phyloP scores from a whole-genome alignment of 2,329 filamentous ascomycete species.

The Ophiocordyceps australis region DNA sequence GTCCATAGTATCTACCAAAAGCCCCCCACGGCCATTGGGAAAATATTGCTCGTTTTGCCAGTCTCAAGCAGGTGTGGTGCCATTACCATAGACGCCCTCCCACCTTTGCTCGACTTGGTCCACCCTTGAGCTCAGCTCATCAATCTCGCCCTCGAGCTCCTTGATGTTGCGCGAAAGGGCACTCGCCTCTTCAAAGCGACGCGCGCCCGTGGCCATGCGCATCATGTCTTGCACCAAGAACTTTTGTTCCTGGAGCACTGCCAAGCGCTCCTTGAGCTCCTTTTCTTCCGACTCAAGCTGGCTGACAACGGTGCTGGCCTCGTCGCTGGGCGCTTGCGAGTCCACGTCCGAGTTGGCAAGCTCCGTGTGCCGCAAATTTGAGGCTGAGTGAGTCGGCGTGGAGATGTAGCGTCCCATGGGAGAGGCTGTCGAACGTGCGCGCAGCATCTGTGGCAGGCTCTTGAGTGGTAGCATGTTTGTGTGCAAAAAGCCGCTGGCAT shows the following conservation, averaged over 20 bases:
- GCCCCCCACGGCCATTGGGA: no score
- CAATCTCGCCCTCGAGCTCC: constrained; percentile 66
- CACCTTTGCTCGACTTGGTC: constrained; percentile 43
- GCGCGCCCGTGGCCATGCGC: constrained; percentile 51
- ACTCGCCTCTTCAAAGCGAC: constrained; percentile 74
- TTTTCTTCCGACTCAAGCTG: constrained; percentile 69
- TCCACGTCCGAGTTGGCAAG: constrained; percentile 26
- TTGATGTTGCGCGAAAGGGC: constrained; percentile 65
- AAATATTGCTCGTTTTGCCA: no score
- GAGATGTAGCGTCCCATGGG: constrained; percentile 11
- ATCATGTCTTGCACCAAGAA: constrained; percentile 84
- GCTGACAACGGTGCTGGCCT: constrained; percentile 33
- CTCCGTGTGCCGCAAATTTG: constrained; percentile 26
- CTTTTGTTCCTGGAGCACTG: constrained; percentile 78
- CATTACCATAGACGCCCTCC: constrained; percentile 29
- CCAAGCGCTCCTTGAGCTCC: constrained; percentile 57
- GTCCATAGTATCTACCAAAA: no score
- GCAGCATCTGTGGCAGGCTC: constrained; percentile 48
- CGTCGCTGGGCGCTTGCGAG: constrained; percentile 22
- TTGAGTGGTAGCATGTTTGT: constrained; percentile 83
- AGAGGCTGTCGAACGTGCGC: constrained; percentile 15
- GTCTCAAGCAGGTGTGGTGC: constrained; percentile 6
- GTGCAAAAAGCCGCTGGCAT: constrained; percentile 70
- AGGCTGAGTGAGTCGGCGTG: constrained; percentile 16
- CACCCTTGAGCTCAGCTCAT: constrained; percentile 44